Evolutionary conservation across 2,329 filamentous ascomycete species (phyloP).

Genomic region (Chaetomium strumarium): DNA sequence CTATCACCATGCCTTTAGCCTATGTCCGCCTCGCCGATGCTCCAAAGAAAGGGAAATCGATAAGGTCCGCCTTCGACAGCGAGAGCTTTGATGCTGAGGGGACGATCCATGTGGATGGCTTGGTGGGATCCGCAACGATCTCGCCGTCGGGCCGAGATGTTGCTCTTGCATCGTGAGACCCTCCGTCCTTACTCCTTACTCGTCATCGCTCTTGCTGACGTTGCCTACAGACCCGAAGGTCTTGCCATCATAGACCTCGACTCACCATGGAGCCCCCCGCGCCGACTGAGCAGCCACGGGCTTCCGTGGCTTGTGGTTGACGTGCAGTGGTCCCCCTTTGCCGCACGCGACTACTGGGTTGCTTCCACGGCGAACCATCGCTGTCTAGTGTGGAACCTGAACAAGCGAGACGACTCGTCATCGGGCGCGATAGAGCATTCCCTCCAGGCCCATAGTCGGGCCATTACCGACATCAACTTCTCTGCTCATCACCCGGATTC

Average conservation of each 20-base stretch:
- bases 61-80: constrained; percentile 72
- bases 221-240: constrained; percentile 60
- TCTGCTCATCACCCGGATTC: constrained; percentile 87
- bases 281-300: constrained; percentile 73
- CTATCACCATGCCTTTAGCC: constrained; percentile 40
- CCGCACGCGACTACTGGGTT: constrained; percentile 84
- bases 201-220: not conserved
- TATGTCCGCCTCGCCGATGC: constrained; percentile 38
- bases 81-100: constrained; percentile 81
- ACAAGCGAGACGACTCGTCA: constrained; percentile 66
- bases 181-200: not conserved
- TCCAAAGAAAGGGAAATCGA: constrained; percentile 51
- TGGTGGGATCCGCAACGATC: constrained; percentile 85
- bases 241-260: constrained; percentile 90
- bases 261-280: constrained; percentile 78
- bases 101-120: constrained; percentile 73
- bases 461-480: constrained; percentile 95
- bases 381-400: constrained; percentile 89
- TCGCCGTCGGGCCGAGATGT: constrained; percentile 87
- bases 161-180: constrained; percentile 68
- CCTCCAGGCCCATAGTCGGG: constrained; percentile 72
- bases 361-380: constrained; percentile 93
- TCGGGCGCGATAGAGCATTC: constrained; percentile 75
- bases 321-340: constrained; percentile 95
- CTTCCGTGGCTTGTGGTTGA: constrained; percentile 93